Percentiles rank a stretch among this genome's conserved stretches.
phyloP scores from a whole-genome alignment of 108 stramenopile species.

The Aurantiochytrium sp. region DNA sequence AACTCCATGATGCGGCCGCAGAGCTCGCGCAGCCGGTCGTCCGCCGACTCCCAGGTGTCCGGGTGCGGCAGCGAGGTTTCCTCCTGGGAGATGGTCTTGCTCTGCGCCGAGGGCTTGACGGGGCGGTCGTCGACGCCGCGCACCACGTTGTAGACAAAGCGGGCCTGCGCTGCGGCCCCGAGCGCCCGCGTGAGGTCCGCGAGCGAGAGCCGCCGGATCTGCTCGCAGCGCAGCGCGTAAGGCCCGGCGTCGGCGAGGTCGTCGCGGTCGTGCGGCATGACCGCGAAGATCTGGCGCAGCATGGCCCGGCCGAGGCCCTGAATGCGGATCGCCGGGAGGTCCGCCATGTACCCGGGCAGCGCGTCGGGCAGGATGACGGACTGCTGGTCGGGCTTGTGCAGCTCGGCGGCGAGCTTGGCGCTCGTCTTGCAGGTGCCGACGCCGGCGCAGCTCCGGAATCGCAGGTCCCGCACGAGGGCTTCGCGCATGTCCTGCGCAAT shows the following conservation, averaged over 20 bases:
- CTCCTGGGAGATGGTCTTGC: slow-evolving; percentile 16
- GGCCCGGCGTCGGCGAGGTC: not conserved
- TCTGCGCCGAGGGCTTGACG: not conserved
- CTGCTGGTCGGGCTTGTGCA: not conserved
- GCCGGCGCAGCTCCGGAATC: not conserved
- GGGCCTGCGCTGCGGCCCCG: not conserved
- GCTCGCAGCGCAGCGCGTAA: not conserved
- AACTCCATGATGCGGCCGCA: not conserved
- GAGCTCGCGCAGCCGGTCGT: not conserved
- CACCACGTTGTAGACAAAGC: not conserved
- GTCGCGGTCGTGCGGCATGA: not conserved
- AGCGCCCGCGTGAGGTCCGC: not conserved
- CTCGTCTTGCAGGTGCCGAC: not conserved
- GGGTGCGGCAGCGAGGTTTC: slow-evolving; percentile 18
- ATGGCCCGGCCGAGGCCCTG: not conserved
- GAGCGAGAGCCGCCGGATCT: not conserved
- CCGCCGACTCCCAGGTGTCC: slow-evolving; percentile 2
- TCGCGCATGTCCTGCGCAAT: not conserved
- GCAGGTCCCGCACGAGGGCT: not conserved
- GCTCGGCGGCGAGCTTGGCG: not conserved
- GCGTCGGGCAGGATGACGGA: not conserved
- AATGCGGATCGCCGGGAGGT: not conserved
- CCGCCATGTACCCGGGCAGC: not conserved
- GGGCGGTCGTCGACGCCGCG: not conserved
- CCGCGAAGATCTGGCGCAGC: not conserved